Percentiles rank a stretch among this genome's conserved stretches.
phyloP scores from a whole-genome alignment of 768 basidiomycete genomes.

The Mycena filopes region DNA sequence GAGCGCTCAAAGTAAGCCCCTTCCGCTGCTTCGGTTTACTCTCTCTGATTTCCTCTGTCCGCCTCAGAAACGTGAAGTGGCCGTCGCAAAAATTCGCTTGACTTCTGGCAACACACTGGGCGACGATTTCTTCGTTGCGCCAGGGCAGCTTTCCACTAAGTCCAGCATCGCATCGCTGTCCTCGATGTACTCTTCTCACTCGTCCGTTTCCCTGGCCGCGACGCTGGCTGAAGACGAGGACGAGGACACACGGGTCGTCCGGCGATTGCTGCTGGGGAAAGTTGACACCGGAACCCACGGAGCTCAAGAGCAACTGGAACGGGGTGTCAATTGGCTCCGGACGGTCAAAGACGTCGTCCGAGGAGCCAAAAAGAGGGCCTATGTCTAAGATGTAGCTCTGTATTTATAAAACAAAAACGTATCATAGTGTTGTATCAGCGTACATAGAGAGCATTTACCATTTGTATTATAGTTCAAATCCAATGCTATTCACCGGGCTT shows the following conservation, averaged over 20 bases:
- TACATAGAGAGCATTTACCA: constrained; percentile 21
- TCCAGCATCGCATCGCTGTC: constrained; percentile 55
- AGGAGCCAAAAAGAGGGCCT: constrained; percentile 63
- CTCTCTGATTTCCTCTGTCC: constrained; percentile 16
- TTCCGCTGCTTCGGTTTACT: neutral
- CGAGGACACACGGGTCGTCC: constrained; percentile 70
- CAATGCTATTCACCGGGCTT: neutral
- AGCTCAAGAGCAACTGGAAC: constrained; percentile 73
- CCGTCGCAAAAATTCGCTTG: constrained; percentile 56
- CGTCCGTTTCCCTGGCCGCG: constrained; percentile 60
- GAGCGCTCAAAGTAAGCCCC: constrained; percentile 62
- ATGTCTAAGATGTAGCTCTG: constrained; percentile 44
- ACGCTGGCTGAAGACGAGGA: constrained; percentile 67
- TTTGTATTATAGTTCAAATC: constrained; percentile 24
- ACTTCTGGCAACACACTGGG: constrained; percentile 33
- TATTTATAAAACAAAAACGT: constrained; percentile 24
- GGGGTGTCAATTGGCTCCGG: constrained; percentile 65
- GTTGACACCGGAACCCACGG: constrained; percentile 66
- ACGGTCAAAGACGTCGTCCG: constrained; percentile 73
- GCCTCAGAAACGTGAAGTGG: constrained; percentile 59
- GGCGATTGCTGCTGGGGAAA: constrained; percentile 73
- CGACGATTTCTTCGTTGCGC: constrained; percentile 35
- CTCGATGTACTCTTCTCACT: constrained; percentile 53
- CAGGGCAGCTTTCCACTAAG: constrained; percentile 45
- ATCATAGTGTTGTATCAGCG: constrained; percentile 31